Conservation (phyloP, 805 yeast genomes). For the Tetrapisispora namnaoensis region DNA sequence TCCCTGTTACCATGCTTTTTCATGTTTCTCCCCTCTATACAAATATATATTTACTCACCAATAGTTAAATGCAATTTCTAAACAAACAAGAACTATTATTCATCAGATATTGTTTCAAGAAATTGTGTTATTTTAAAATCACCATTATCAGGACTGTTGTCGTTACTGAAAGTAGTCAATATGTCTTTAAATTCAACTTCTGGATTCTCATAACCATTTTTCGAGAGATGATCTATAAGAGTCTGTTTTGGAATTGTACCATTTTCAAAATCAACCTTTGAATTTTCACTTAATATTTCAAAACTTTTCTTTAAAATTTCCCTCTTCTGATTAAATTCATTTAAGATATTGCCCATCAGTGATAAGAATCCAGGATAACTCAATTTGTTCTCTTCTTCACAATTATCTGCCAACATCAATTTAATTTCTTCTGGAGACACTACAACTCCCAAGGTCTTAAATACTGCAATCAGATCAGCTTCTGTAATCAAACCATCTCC, state of each 20-base stretch:
- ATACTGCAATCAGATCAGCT: slow-evolving; percentile 45
- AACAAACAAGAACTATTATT: not conserved
- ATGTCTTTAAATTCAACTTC: slow-evolving; percentile 39
- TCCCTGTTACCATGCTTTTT: not conserved
- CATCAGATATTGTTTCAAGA: slow-evolving; percentile 38
- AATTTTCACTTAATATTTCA: slow-evolving; percentile 7
- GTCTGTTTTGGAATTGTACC: slow-evolving; percentile 39
- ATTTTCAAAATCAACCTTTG: slow-evolving; percentile 28
- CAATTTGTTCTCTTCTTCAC: slow-evolving; percentile 26
- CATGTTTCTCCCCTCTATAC: not conserved
- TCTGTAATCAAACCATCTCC: slow-evolving; percentile 56
- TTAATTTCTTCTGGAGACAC: slow-evolving; percentile 34
- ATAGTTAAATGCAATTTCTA: not conserved
- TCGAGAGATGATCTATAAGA: slow-evolving; percentile 41
- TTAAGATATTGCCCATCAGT: slow-evolving; percentile 47
- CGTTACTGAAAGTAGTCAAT: slow-evolving; percentile 46
- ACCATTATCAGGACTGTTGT: slow-evolving; percentile 45
- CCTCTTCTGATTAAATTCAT: slow-evolving; percentile 40
- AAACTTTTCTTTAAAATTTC: slow-evolving; percentile 50
- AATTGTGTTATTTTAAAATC: slow-evolving; percentile 55
- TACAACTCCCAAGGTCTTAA: slow-evolving; percentile 43
- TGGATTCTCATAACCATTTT: slow-evolving; percentile 31
- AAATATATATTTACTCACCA: not conserved
- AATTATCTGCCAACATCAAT: slow-evolving; percentile 38
- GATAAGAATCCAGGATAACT: slow-evolving; percentile 60